Base-by-base conservation (phyloP, 2,329 filamentous ascomycete genomes). In the Colletotrichum falcatum region DNA sequence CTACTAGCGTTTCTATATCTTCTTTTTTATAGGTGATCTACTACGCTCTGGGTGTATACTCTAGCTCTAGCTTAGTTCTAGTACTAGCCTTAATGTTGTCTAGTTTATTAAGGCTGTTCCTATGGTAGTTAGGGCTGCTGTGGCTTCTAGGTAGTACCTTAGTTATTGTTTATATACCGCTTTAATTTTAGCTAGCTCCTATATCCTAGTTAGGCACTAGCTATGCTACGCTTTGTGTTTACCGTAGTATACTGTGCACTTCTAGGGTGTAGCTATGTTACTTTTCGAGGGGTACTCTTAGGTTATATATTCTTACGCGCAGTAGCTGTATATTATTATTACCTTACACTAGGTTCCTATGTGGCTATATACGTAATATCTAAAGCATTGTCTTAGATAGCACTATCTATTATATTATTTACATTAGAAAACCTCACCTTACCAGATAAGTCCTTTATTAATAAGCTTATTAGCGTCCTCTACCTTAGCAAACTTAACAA, bases 341-440 rank as follows among this genome's bases (percentile, higher is more conserved):
- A 58, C 70, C 58, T 70, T 72, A 23, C 39, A 72, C 48, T 70
- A 33, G 54, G 65, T 72, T 68, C 55, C 55, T 72, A 66, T 66
- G 44, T 71, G 48, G 65, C 69, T 35, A 16, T 72, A 68, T 56
- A 11, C 26, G n/a, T 61, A 20, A 18, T 35, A 71, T 42, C 42
- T 70, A 18, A 70, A 70, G 54, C 39, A 70, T 55, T 72, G 49
- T 28, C 63, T 70, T 20, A 66, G 44, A 30, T 62, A 37, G 71
- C 59, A 66, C 11, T 66, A 5, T 54, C 33, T 53, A 18, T 66
- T 30, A 3, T 66, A 66, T 66, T 30, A 39, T 54, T 66, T 30
- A 54, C 23, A 66, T 66, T 66, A 9, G 35, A 60, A 66, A 0
- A 66, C 55, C 35, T 61, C 18, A 1, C 44, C 46, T 66, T 60